phyloP scores from a whole-genome alignment of 768 basidiomycete genomes.

The Daedaleopsis sinensis region DNA sequence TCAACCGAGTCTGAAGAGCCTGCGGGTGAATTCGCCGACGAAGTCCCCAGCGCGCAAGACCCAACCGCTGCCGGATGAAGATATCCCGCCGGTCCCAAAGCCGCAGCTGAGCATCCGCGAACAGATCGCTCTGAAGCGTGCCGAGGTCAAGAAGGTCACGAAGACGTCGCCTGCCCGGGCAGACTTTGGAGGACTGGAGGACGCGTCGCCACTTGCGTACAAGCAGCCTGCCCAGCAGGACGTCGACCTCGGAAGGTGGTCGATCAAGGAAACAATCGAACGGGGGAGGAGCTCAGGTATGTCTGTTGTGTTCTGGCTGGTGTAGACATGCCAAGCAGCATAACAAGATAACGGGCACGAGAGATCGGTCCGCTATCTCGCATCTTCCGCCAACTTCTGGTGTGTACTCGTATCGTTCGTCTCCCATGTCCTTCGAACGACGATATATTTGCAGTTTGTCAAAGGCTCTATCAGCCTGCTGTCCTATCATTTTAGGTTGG shows the following conservation, averaged over 20 bases:
- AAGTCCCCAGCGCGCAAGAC: constrained; percentile 20
- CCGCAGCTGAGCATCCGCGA: constrained; percentile 63
- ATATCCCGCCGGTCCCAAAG: constrained; percentile 24
- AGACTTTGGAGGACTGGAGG: constrained; percentile 48
- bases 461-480: background rate
- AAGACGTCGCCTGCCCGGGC: constrained; percentile 9
- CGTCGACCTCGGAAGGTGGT: constrained; percentile 64
- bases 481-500: background rate
- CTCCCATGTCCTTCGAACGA: background rate
- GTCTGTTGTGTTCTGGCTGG: constrained; percentile 20
- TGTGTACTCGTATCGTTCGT: background rate
- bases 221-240: constrained; percentile 43
- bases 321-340: constrained; percentile 22
- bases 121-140: constrained; percentile 77
- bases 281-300: constrained; percentile 78
- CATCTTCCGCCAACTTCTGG: background rate
- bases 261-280: constrained; percentile 75
- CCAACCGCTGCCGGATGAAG: constrained; percentile 15
- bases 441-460: background rate
- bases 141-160: constrained; percentile 70
- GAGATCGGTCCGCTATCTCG: background rate
- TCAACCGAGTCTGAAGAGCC: constrained; percentile 23
- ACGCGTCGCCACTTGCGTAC: constrained; percentile 42
- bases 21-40: constrained; percentile 18
- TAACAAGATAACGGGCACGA: background rate